phyloP scores from a whole-genome alignment of 108 stramenopile species.

The Cylindrotheca fusiformis region DNA sequence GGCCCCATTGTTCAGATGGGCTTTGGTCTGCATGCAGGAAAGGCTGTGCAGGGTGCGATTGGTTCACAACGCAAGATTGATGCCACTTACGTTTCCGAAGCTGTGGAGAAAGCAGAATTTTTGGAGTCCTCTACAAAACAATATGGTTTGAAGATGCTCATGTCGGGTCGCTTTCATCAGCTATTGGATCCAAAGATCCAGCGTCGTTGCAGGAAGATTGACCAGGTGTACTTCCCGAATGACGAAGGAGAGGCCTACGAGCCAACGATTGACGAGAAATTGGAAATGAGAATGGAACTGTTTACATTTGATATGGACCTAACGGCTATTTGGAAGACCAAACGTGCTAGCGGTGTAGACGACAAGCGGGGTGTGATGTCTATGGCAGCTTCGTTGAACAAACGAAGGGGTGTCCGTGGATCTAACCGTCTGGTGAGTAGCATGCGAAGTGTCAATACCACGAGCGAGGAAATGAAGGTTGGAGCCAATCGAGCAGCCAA shows the following conservation, averaged over 20 bases:
- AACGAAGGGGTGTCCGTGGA: not conserved
- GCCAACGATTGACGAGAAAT: constrained; percentile 27
- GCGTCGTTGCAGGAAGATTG: constrained; percentile 74
- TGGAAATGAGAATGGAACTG: constrained; percentile 52
- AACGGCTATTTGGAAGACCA: constrained; percentile 54
- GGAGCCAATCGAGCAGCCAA: not conserved
- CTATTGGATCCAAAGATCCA: constrained; percentile 63
- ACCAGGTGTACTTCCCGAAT: constrained; percentile 60
- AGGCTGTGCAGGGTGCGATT: constrained; percentile 97
- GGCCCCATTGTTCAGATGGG: constrained; percentile 88
- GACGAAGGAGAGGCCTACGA: constrained; percentile 55
- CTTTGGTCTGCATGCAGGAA: constrained; percentile 92
- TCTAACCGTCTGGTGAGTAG: not conserved
- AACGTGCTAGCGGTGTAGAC: constrained; percentile 3
- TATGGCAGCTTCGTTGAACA: not conserved
- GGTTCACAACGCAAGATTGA: constrained; percentile 93
- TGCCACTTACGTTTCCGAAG: constrained; percentile 90
- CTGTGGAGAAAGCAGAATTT: constrained; percentile 87
- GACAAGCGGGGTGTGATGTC: not conserved
- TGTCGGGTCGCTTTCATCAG: constrained; percentile 84
- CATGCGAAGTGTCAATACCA: not conserved
- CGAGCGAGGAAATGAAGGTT: not conserved
- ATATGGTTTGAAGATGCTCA: constrained; percentile 80
- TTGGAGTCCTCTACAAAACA: constrained; percentile 89
- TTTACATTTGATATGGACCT: constrained; percentile 85